Percentiles rank a stretch among this genome's conserved stretches.
Conservation (phyloP, 495 filamentous ascomycete species). For the Hypomontagnella submonticulosa region DNA sequence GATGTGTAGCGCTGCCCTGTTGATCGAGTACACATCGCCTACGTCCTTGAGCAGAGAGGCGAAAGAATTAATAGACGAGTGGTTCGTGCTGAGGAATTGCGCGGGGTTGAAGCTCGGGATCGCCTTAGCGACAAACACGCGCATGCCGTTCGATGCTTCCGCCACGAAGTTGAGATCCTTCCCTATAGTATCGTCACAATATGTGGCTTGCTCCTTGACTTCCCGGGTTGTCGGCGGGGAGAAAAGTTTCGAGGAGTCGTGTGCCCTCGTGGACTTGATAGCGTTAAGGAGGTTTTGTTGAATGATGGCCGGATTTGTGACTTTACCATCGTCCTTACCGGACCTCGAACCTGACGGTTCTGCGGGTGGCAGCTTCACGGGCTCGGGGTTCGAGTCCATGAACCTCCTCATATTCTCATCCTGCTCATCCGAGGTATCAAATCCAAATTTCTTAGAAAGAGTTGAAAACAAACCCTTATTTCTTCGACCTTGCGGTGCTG, state of each 20-base stretch:
- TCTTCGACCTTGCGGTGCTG: constrained; percentile 39
- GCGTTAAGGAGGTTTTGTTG: constrained; percentile 79
- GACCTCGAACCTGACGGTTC: constrained; percentile 34
- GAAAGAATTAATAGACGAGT: constrained; percentile 73
- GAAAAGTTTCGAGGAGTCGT: constrained; percentile 77
- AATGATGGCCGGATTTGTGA: constrained; percentile 66
- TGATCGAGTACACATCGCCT: constrained; percentile 74
- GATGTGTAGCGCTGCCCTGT: constrained; percentile 73
- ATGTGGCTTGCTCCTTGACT: constrained; percentile 85
- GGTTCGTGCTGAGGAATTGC: constrained; percentile 72
- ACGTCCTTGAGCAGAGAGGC: constrained; percentile 75
- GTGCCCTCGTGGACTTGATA: constrained; percentile 81
- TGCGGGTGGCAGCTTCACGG: constrained; percentile 28
- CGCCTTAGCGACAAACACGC: constrained; percentile 73
- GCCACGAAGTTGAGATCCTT: constrained; percentile 82
- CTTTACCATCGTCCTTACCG: constrained; percentile 53
- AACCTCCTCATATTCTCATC: constrained; percentile 57
- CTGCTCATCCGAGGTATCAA: constrained; percentile 61
- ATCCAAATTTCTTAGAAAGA: constrained; percentile 70
- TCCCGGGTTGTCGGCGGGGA: constrained; percentile 74
- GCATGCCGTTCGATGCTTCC: constrained; percentile 74
- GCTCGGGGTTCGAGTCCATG: constrained; percentile 44
- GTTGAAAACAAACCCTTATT: constrained; percentile 70
- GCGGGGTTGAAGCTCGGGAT: constrained; percentile 57
- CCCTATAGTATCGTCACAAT: constrained; percentile 85